Conservation (phyloP, 495 filamentous ascomycete species). For the Lasiosphaeria hispida region DNA sequence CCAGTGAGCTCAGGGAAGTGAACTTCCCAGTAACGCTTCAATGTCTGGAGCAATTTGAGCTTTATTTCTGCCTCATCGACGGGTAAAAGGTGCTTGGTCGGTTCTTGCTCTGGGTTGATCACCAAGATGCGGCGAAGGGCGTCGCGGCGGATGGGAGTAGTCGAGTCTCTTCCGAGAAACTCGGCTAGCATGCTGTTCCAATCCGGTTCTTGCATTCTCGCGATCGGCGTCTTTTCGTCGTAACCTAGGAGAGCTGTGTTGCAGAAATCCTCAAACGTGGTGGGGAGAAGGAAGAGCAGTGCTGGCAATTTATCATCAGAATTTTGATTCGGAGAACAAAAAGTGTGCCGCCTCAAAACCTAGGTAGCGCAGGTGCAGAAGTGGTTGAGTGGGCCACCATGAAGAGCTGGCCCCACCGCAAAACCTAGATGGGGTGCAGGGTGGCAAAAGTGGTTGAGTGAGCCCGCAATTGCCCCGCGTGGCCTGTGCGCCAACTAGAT, state of each 20-base stretch:
- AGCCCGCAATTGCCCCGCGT: background rate
- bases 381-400: no score
- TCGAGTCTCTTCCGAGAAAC: constrained; percentile 7
- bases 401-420: no score
- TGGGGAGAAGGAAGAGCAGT: no score
- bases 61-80: constrained; percentile 3
- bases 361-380: no score
- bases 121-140: constrained; percentile 6
- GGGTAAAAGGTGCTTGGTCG: constrained; percentile 3
- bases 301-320: background rate
- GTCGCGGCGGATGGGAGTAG: constrained; percentile 8
- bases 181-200: constrained; percentile 7
- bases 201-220: constrained; percentile 7
- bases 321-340: constrained; percentile 8
- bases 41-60: background rate
- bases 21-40: background rate
- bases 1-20: background rate
- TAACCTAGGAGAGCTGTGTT: background rate
- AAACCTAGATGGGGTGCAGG: background rate
- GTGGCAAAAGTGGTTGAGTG: no score
- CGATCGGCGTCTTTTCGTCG: constrained; percentile 1
- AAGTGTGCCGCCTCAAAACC: no score
- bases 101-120: constrained; percentile 4
- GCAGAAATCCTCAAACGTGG: no score
- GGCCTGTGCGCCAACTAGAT: background rate